phyloP scores from a whole-genome alignment of 805 yeast species.

The Kregervanrija pseudodelftensis region DNA sequence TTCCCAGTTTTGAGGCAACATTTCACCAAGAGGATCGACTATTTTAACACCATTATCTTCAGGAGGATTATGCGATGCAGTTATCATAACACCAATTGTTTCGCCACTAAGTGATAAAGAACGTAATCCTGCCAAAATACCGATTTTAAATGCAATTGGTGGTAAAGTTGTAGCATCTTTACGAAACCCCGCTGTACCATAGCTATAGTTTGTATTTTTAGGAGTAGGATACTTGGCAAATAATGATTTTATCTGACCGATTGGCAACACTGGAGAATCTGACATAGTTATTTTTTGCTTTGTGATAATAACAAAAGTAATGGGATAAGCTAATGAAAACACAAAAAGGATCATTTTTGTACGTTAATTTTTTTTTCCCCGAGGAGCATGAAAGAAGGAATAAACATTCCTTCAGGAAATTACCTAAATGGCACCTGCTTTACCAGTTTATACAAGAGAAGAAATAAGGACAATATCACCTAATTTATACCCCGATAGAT shows the following conservation, averaged over 20 bases:
- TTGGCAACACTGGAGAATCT: too few species aligned
- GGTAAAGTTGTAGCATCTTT: slow-evolving; percentile 63
- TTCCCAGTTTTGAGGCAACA: slow-evolving; percentile 86
- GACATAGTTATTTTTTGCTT: background rate
- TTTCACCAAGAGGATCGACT: slow-evolving; percentile 90
- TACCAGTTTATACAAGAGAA: slow-evolving; percentile 35
- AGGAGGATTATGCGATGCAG: slow-evolving; percentile 94
- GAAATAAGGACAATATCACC: slow-evolving; percentile 28
- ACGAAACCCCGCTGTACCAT: slow-evolving; percentile 98
- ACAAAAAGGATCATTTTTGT: too few species aligned
- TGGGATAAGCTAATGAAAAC: too few species aligned
- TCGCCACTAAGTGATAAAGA: slow-evolving; percentile 59
- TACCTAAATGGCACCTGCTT: slow-evolving; percentile 43
- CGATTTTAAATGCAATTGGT: slow-evolving; percentile 77
- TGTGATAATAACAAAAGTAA: too few species aligned
- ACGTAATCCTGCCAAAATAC: slow-evolving; percentile 74
- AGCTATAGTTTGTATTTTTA: slow-evolving; percentile 38
- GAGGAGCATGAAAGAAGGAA: background rate
- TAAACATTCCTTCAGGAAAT: background rate
- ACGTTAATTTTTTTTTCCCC: too few species aligned
- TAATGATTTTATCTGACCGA: background rate
- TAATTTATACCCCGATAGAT: slow-evolving; percentile 17
- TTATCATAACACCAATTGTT: slow-evolving; percentile 90
- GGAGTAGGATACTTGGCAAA: slow-evolving; percentile 39
- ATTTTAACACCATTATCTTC: slow-evolving; percentile 86